Percentiles rank a stretch among this genome's conserved stretches.
phyloP scores from a whole-genome alignment of 768 basidiomycete genomes.

The Naematelia aurantialba region DNA sequence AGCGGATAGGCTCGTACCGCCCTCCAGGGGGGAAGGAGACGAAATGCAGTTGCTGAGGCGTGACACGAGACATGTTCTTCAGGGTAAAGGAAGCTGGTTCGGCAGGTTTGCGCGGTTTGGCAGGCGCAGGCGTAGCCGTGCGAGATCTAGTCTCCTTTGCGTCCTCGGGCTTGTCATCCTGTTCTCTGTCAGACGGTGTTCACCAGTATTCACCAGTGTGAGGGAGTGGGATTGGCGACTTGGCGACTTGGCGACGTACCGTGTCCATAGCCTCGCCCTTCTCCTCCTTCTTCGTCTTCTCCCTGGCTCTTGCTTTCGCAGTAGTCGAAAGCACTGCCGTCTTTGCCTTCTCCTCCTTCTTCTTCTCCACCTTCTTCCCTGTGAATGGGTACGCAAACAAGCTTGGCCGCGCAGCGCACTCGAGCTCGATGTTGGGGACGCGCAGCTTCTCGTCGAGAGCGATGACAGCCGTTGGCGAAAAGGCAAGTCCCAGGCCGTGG shows the following conservation, averaged over 20 bases:
- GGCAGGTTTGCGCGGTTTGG: constrained; percentile 56
- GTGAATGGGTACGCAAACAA: constrained; percentile 86
- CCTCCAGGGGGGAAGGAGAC: constrained; percentile 70
- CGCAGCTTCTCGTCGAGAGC: constrained; percentile 81
- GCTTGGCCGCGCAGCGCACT: constrained; percentile 84
- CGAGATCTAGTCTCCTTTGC: constrained; percentile 1
- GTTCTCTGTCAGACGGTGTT: constrained; percentile 3
- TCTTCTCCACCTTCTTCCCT: constrained; percentile 85
- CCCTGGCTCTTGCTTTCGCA: constrained; percentile 91
- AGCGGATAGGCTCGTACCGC: constrained; percentile 84
- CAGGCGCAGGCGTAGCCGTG: constrained; percentile 47
- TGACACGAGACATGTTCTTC: constrained; percentile 86
- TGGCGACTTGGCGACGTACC: constrained; percentile 54
- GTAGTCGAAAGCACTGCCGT: constrained; percentile 95
- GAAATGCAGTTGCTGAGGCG: constrained; percentile 78
- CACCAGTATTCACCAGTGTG: background rate
- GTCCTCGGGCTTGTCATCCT: background rate
- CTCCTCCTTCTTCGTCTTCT: constrained; percentile 78
- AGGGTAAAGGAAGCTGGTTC: constrained; percentile 75
- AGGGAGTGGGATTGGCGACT: background rate
- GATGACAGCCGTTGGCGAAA: constrained; percentile 92
- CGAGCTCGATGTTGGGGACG: constrained; percentile 90
- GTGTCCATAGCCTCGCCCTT: constrained; percentile 75
- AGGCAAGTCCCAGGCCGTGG: constrained; percentile 85
- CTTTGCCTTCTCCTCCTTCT: constrained; percentile 83